These are phyloP conservation scores for Penicillium rolfsii DNA, from an alignment of 2,329 filamentous ascomycete species.

Conservation along the genomic window DNA sequence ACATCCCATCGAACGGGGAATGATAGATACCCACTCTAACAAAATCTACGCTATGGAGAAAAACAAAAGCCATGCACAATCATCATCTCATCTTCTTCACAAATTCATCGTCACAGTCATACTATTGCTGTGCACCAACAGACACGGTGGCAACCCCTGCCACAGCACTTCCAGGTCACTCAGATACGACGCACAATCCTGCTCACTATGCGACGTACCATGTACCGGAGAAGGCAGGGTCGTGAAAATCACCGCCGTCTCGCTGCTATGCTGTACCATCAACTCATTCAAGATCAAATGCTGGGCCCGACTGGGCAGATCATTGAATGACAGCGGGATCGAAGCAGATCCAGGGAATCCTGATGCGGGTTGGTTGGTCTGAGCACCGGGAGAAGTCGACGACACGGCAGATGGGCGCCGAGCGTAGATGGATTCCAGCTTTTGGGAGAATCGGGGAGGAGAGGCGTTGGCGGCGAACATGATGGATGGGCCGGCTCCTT, in stretches of 20 bases:
- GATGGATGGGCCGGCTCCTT: conserved; percentile 69
- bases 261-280: conserved; percentile 67
- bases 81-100: conserved; percentile 28
- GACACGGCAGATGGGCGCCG: conserved; percentile 31
- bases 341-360: conserved; percentile 63
- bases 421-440: conserved; percentile 45
- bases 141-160: conserved; percentile 71
- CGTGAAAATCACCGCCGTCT: conserved; percentile 79
- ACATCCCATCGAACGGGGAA: not conserved
- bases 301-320: conserved; percentile 80
- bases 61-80: conserved; percentile 11
- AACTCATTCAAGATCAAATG: conserved; percentile 86
- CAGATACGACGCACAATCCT: conserved; percentile 72
- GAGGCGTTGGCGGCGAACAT: conserved; percentile 66
- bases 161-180: conserved; percentile 78
- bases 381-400: conserved; percentile 18
- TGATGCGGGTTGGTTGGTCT: conserved; percentile 38
- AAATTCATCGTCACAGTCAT: conserved; percentile 74
- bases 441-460: conserved; percentile 36
- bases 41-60: not conserved
- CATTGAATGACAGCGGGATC: conserved; percentile 79
- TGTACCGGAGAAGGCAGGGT: conserved; percentile 81
- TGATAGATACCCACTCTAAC: not conserved
- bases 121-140: conserved; percentile 83
- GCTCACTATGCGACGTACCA: conserved; percentile 72